phyloP scores from a whole-genome alignment of 805 yeast species.

The Kazachstania bromeliacearum region DNA sequence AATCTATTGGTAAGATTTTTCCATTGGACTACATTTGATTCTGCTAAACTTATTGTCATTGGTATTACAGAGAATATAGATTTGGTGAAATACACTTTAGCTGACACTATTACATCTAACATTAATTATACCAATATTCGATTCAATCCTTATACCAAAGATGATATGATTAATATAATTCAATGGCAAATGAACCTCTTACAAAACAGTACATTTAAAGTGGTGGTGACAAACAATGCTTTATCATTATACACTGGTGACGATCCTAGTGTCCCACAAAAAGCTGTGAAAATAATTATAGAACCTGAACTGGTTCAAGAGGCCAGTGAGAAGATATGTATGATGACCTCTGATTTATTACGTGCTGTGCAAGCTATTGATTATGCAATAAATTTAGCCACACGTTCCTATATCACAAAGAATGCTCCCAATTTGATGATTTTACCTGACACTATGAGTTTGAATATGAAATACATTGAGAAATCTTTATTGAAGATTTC shows the following conservation, averaged over 20 bases:
- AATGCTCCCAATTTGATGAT: conserved; percentile 10
- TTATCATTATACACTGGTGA: too few species aligned
- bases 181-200: conserved; percentile 48
- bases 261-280: too few species aligned
- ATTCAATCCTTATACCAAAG: conserved; percentile 77
- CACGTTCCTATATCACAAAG: conserved; percentile 14
- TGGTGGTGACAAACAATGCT: conserved; percentile 16
- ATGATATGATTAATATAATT: conserved; percentile 66
- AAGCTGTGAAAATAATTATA: too few species aligned
- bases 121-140: conserved; percentile 75
- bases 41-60: conserved; percentile 71
- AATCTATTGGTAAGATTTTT: conserved; percentile 87
- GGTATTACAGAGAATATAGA: conserved; percentile 97
- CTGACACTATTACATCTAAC: conserved; percentile 84
- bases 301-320: conserved; percentile 7
- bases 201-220: conserved; percentile 30
- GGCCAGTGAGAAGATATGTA: conserved; percentile 20
- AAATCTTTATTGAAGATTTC: conserved; percentile 71
- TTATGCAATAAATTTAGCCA: conserved; percentile 7
- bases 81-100: conserved; percentile 74
- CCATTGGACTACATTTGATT: conserved; percentile 85
- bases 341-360: conserved; percentile 57
- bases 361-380: conserved; percentile 11
- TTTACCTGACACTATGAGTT: conserved; percentile 37
- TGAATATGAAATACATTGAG: conserved; percentile 62